Evolutionary conservation across 441 rosid species (phyloP).

Genomic region (Breynia disticha): DNA sequence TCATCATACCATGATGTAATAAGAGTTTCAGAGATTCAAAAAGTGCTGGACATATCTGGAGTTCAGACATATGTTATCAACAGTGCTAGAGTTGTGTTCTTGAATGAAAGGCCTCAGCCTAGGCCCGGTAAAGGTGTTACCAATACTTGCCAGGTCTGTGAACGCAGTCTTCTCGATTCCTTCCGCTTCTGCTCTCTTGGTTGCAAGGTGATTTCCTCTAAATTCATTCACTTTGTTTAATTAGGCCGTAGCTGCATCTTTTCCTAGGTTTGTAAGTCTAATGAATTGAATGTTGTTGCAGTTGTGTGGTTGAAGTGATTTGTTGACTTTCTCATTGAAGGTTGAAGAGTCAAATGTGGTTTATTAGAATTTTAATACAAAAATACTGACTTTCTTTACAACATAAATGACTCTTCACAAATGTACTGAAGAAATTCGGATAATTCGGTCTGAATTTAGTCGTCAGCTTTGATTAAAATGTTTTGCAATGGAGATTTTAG

Average conservation of each 20-base stretch:
- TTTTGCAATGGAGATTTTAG: neutral
- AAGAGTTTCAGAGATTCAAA: slow-evolving; percentile 82
- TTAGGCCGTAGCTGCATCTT: too few relatives aligned
- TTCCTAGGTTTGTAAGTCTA: too few relatives aligned
- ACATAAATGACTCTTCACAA: too few relatives aligned
- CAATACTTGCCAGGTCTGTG: slow-evolving; percentile 89
- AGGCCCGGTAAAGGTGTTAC: slow-evolving; percentile 94
- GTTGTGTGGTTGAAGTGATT: too few relatives aligned
- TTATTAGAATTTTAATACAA: too few relatives aligned
- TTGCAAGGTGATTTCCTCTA: slow-evolving; percentile 62
- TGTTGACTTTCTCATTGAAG: too few relatives aligned
- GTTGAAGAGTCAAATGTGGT: too few relatives aligned
- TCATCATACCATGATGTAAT: slow-evolving; percentile 97
- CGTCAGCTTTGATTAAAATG: too few relatives aligned
- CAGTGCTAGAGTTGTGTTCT: slow-evolving; percentile 92
- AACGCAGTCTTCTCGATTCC: slow-evolving; percentile 85
- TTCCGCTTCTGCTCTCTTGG: slow-evolving; percentile 96
- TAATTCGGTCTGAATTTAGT: too few relatives aligned
- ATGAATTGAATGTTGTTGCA: too few relatives aligned
- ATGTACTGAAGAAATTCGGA: too few relatives aligned
- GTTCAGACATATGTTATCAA: slow-evolving; percentile 90
- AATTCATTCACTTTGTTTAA: neutral
- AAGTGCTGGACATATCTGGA: slow-evolving; percentile 66
- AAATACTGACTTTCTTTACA: too few relatives aligned
- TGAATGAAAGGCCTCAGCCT: slow-evolving; percentile 92